phyloP scores from a whole-genome alignment of 179 eudicot genomes.

The Spergularia azorica region DNA sequence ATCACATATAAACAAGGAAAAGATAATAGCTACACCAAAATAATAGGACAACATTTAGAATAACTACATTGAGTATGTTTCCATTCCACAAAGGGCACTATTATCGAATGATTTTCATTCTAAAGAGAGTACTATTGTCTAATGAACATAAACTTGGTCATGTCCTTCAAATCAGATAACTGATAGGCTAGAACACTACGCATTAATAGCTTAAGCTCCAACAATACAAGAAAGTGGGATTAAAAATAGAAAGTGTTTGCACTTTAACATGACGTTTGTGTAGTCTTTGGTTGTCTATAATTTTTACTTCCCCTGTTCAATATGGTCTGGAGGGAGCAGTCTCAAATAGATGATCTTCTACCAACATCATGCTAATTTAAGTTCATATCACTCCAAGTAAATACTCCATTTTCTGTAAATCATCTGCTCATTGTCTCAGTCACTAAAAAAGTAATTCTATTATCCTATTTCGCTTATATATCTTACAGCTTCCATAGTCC shows the following conservation, averaged over 20 bases:
- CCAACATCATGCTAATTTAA: neutral
- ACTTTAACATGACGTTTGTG: neutral
- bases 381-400: neutral
- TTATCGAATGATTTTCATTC: too few relatives aligned
- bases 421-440: neutral
- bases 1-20: too few relatives aligned
- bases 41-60: too few relatives aligned
- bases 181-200: neutral
- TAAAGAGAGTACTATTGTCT: neutral
- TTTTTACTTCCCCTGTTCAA: neutral
- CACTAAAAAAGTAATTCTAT: constrained; percentile 3
- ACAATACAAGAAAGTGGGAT: neutral
- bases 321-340: neutral
- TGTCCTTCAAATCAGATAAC: neutral
- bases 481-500: neutral
- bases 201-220: neutral
- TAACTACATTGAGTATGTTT: neutral
- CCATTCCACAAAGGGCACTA: neutral
- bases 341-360: neutral
- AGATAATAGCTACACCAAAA: too few relatives aligned
- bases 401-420: neutral
- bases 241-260: neutral
- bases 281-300: neutral
- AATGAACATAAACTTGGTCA: neutral
- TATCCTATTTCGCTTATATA: neutral